These are phyloP conservation scores for Kluyveromyces sp. DNA, from an alignment of 1,139 yeast genomes.

Conservation along the genomic window DNA sequence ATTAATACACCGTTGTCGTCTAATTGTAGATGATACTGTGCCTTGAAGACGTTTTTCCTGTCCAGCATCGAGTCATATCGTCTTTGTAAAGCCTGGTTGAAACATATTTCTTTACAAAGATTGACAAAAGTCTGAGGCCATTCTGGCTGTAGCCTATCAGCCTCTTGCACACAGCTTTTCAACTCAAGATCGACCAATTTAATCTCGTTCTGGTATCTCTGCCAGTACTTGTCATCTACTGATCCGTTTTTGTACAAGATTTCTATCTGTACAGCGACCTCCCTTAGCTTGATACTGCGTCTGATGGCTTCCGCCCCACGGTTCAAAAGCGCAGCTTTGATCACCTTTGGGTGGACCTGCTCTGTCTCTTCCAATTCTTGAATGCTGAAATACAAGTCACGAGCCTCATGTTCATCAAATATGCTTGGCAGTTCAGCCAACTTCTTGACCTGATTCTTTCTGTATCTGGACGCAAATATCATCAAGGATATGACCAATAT, in stretches of 20 bases:
- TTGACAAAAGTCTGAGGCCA: slow-evolving; percentile 78
- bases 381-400: slow-evolving; percentile 56
- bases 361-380: slow-evolving; percentile 43
- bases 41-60: slow-evolving; percentile 43
- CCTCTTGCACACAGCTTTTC: slow-evolving; percentile 70
- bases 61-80: slow-evolving; percentile 60
- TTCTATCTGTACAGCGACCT: slow-evolving; percentile 49
- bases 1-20: slow-evolving; percentile 30
- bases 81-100: slow-evolving; percentile 84
- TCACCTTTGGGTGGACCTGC: slow-evolving; percentile 70
- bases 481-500: slow-evolving; percentile 64
- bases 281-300: slow-evolving; percentile 76
- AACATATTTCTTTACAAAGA: slow-evolving; percentile 81
- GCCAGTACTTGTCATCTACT: slow-evolving; percentile 82
- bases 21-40: slow-evolving; percentile 43
- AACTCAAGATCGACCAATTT: slow-evolving; percentile 74
- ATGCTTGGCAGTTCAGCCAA: slow-evolving; percentile 59
- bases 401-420: slow-evolving; percentile 60
- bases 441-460: slow-evolving; percentile 50
- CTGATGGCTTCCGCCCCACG: slow-evolving; percentile 89
- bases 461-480: slow-evolving; percentile 66
- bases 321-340: slow-evolving; percentile 81
- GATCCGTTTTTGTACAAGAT: slow-evolving; percentile 79
- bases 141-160: slow-evolving; percentile 64
- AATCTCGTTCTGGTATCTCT: slow-evolving; percentile 69